Percentiles rank a stretch among this genome's conserved stretches.
Conservation (phyloP, 164 flowering plant genomes). For the Protea cynaroides region DNA sequence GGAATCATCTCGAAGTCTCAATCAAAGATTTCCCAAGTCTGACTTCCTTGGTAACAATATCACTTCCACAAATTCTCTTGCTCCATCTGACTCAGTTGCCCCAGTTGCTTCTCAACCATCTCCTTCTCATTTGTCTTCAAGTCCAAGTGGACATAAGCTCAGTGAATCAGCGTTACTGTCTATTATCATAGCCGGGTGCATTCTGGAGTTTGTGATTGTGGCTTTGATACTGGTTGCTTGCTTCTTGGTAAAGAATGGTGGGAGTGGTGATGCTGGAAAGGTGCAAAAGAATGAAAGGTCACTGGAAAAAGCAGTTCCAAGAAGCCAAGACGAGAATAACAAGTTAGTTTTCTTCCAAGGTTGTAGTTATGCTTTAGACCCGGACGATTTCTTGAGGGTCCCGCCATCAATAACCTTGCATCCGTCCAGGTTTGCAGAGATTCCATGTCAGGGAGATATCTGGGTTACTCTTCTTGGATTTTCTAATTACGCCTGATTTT, state of each 20-base stretch:
- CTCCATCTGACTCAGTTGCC: slow-evolving; percentile 20
- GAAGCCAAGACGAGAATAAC: slow-evolving; percentile 36
- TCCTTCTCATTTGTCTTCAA: no score
- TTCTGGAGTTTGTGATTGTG: slow-evolving; percentile 28
- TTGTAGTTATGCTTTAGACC: slow-evolving; percentile 60
- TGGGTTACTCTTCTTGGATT: no score
- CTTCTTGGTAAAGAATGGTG: slow-evolving; percentile 24
- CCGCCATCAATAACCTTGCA: no score
- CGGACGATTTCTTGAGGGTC: slow-evolving; percentile 91
- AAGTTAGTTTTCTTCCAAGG: slow-evolving; percentile 77
- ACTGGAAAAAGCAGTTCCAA: slow-evolving; percentile 29
- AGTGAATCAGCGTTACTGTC: slow-evolving; percentile 52
- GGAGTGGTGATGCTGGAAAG: slow-evolving; percentile 17
- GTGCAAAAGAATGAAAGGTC: slow-evolving; percentile 36
- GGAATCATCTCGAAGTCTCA: slow-evolving; percentile 59
- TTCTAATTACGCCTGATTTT: no score
- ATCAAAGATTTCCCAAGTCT: slow-evolving; percentile 51
- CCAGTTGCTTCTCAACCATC: slow-evolving; percentile 26
- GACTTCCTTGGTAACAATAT: slow-evolving; percentile 61
- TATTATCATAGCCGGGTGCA: slow-evolving; percentile 47
- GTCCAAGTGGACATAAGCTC: slow-evolving; percentile 22
- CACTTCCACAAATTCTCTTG: slow-evolving; percentile 11
- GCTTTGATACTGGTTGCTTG: slow-evolving; percentile 40
- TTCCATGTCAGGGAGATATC: no score
- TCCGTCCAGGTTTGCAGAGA: no score